Evolutionary conservation across 2,329 filamentous ascomycete species (phyloP), one percentile per base, ranked within the genome.

Genomic region (Ceratocystis lukuohia): DNA sequence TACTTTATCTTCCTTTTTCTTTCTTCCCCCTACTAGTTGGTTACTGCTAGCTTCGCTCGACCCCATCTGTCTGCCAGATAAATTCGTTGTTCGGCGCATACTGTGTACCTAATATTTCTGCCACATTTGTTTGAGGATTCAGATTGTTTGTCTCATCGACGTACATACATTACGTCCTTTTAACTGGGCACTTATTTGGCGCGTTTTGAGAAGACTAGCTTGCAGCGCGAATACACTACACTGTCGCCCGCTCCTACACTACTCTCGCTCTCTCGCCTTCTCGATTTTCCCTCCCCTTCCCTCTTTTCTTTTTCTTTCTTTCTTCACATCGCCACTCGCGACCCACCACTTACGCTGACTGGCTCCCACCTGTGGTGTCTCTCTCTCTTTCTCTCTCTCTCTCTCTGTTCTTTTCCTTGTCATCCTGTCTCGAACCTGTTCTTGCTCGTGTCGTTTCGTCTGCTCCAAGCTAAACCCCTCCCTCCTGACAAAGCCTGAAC

Each of bases 81-180:
- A 41, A 41, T 25, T 25, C 10, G 20, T 20, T 53, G 20, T 53
- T 53, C 48, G 20, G 48, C 10, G 20, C 48, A 53, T 53, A 25
- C 15, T 53, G 48, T 15, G 48, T 28, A 53, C 48, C 20, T 25
- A 53, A 25, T n/a, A 45, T 20, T 48, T 61, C 37, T 41, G 17
- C 41, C 17, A 33, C 30, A 30, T 37, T 30, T 50, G 33, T 63
- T 63, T 63, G 61, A 63, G 61, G 61, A 44, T 50, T 25, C 12
- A 59, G 56, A n/a, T 59, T 59, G 56, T 30, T 59, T 59, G 56
- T 59, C 56, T 59, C 56, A 59, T 59, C 56, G 28, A 30, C 56
- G 56, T 59, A 59, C 56, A 59, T 20, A 59, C 56, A 59, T 59
- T n/a, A 30, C 22, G 53, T 30, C 22, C 30, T 6, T 28, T 17